Conservation (phyloP, 164 flowering plant genomes). For the Cinnamomum chago region DNA sequence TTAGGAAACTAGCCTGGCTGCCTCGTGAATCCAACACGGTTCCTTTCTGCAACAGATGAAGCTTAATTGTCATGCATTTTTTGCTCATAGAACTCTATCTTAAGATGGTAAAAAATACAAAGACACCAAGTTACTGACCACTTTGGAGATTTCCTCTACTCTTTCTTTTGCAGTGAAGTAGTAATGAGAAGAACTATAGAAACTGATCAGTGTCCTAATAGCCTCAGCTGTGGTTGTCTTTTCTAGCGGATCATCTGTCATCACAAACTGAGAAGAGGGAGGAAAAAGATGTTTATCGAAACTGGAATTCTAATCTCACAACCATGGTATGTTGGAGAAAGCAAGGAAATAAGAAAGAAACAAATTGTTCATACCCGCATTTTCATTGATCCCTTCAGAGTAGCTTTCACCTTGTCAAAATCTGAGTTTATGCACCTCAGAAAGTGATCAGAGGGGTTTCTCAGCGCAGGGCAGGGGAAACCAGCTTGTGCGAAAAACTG, state of each 20-base stretch:
- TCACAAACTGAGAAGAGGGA: slow-evolving; percentile 49
- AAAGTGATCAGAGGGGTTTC: slow-evolving; percentile 97
- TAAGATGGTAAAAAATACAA: background rate
- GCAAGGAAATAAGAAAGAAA: slow-evolving; percentile 1
- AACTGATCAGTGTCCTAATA: slow-evolving; percentile 48
- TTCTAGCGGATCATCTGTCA: slow-evolving; percentile 78
- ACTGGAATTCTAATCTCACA: background rate
- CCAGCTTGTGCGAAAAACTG: slow-evolving; percentile 98
- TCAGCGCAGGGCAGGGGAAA: slow-evolving; percentile 91
- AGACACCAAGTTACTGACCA: slow-evolving; percentile 42
- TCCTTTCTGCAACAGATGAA: slow-evolving; percentile 64
- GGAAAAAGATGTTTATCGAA: background rate
- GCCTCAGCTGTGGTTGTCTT: slow-evolving; percentile 84
- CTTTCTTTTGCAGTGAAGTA: slow-evolving; percentile 45
- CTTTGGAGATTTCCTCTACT: slow-evolving; percentile 76
- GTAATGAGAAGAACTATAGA: slow-evolving; percentile 59
- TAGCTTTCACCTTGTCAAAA: slow-evolving; percentile 93
- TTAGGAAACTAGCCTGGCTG: slow-evolving; percentile 90
- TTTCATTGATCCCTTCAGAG: slow-evolving; percentile 90
- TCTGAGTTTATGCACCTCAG: slow-evolving; percentile 88
- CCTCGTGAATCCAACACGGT: slow-evolving; percentile 83
- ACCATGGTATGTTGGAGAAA: background rate
- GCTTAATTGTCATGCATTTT: background rate
- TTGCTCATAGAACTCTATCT: background rate
- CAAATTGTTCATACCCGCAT: slow-evolving; percentile 45